These are phyloP conservation scores for Kandelia obovata DNA, from an alignment of 345 rosid species.

Conservation along the genomic window DNA sequence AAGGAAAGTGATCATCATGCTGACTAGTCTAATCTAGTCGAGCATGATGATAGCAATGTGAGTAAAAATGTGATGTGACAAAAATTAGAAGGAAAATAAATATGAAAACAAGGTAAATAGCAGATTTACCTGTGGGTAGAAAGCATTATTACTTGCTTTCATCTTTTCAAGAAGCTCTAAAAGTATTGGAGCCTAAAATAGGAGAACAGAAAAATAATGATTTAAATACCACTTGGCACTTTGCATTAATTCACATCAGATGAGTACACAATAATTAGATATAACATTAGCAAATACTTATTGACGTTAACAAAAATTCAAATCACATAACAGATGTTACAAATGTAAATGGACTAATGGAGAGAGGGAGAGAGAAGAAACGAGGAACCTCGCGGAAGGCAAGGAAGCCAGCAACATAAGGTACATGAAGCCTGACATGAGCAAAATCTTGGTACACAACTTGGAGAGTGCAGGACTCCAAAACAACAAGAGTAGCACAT, in stretches of 20 bases:
- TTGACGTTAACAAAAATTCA: no score
- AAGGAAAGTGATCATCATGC: neutral
- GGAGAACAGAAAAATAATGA: neutral
- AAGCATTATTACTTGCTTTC: slow-evolving; percentile 43
- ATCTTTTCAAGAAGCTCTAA: slow-evolving; percentile 59
- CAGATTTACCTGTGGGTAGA: slow-evolving; percentile 64
- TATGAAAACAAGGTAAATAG: no score
- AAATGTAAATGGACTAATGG: neutral
- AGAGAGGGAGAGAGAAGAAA: neutral
- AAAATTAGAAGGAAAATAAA: neutral
- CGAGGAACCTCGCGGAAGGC: slow-evolving; percentile 76
- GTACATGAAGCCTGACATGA: slow-evolving; percentile 46
- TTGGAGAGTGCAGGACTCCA: slow-evolving; percentile 45
- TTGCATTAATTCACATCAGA: no score
- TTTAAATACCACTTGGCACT: neutral
- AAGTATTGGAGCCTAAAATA: slow-evolving; percentile 66
- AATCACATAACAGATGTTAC: neutral
- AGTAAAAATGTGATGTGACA: neutral
- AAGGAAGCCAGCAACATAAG: slow-evolving; percentile 81
- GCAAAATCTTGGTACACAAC: slow-evolving; percentile 53
- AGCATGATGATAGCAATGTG: neutral
- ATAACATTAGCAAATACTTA: no score
- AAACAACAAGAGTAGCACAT: slow-evolving; percentile 68
- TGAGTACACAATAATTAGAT: no score
- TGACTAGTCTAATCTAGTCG: neutral